phyloP scores from a whole-genome alignment of 305 asterid genomes.

The Andrographis paniculata region DNA sequence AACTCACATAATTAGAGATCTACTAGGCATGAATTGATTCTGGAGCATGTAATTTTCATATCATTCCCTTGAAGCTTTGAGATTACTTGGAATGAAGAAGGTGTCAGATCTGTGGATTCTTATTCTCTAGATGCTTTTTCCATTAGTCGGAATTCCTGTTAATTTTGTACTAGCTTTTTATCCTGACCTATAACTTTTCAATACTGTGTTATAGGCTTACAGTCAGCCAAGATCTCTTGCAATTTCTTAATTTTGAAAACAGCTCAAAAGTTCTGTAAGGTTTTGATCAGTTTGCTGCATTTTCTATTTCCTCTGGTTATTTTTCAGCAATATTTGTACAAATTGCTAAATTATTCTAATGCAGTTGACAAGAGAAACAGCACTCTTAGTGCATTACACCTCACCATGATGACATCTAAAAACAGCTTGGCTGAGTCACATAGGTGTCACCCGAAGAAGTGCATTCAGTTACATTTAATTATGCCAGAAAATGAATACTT shows the following conservation, averaged over 20 bases:
- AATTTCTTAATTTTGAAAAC: no score
- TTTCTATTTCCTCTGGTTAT: not conserved
- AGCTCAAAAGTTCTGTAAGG: conserved; percentile 3
- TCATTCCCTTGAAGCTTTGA: conserved; percentile 9
- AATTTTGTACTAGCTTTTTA: no score
- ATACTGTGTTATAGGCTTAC: no score
- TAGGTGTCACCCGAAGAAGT: no score
- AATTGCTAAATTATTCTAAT: conserved; percentile 12
- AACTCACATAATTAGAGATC: conserved; percentile 4
- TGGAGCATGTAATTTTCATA: conserved; percentile 8
- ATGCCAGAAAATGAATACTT: no score
- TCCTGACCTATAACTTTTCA: no score
- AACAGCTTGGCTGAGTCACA: no score
- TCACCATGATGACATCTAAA: no score
- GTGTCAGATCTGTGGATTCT: not conserved
- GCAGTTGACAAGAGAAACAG: conserved; percentile 19
- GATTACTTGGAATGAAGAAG: conserved; percentile 7
- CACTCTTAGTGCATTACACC: not conserved
- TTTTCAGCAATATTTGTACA: conserved; percentile 9
- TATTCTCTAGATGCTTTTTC: not conserved
- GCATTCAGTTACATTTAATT: no score
- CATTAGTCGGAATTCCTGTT: no score
- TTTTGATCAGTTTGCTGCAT: not conserved
- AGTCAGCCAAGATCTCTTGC: no score
- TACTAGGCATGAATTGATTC: conserved; percentile 4